These are phyloP conservation scores for Colletotrichum filicis DNA, from an alignment of 2,329 filamentous ascomycete species.

Conservation along the genomic window DNA sequence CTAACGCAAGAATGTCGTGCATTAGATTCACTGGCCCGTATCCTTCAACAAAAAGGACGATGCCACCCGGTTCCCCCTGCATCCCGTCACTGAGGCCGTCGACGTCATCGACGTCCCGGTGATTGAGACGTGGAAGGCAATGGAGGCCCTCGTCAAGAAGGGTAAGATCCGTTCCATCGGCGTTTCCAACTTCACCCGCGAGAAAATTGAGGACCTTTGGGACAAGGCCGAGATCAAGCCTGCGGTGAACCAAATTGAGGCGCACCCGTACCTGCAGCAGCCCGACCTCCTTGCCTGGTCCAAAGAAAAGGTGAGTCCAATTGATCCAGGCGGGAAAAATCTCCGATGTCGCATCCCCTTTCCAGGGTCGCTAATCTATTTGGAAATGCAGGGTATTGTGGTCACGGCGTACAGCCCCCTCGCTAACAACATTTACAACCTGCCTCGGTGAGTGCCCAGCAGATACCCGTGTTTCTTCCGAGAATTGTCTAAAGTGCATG, in stretches of 20 bases:
- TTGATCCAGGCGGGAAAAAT: background rate
- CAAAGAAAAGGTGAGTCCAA: constrained; percentile 43
- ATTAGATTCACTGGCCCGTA: constrained; percentile 60
- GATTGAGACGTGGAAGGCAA: constrained; percentile 70
- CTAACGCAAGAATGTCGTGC: constrained; percentile 14
- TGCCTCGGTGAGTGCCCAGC: constrained; percentile 27
- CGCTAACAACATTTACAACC: constrained; percentile 62
- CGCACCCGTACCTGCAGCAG: constrained; percentile 59
- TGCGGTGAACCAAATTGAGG: constrained; percentile 62
- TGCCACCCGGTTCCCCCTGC: constrained; percentile 52
- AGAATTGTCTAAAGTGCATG: background rate
- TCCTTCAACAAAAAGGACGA: constrained; percentile 56
- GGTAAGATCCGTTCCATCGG: constrained; percentile 68
- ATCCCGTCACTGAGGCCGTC: constrained; percentile 58
- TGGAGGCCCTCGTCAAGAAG: constrained; percentile 67
- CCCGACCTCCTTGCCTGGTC: constrained; percentile 64
- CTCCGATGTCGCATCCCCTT: constrained; percentile 10
- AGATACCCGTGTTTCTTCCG: background rate
- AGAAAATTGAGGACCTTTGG: constrained; percentile 65
- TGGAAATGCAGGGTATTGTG: constrained; percentile 55
- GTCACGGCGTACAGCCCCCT: constrained; percentile 70
- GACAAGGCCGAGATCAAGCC: constrained; percentile 57
- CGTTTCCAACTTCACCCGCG: constrained; percentile 67
- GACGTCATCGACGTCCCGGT: constrained; percentile 47
- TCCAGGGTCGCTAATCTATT: constrained; percentile 6